Percentiles rank a stretch among this genome's conserved stretches.
phyloP scores from a whole-genome alignment of 108 stramenopile genomes.

The Thalassiosira profunda region DNA sequence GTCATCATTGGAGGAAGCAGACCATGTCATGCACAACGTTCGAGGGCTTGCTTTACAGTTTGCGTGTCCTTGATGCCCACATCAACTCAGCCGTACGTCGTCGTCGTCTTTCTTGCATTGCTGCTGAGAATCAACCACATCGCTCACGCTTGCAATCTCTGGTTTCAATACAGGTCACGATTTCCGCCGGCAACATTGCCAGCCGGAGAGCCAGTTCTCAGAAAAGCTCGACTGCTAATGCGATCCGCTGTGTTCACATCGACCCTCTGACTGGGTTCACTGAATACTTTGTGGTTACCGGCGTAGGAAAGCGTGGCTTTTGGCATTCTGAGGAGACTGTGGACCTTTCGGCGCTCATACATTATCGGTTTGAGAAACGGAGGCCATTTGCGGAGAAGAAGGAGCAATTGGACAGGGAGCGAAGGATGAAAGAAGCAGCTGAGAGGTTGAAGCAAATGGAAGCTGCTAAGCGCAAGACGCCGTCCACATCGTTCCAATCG shows the following conservation, averaged over 20 bases:
- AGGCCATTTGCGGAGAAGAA: not conserved
- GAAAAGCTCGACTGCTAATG: conserved; percentile 29
- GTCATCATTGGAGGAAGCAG: conserved; percentile 81
- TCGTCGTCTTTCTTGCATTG: conserved; percentile 1
- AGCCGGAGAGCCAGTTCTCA: conserved; percentile 15
- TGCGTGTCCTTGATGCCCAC: conserved; percentile 64
- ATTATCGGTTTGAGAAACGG: conserved; percentile 35
- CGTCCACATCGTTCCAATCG: not conserved
- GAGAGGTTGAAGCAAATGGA: no score
- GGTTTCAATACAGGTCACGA: conserved; percentile 17
- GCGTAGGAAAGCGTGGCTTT: conserved; percentile 45
- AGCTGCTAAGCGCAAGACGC: not conserved
- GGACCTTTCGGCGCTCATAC: conserved; percentile 52
- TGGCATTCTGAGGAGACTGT: conserved; percentile 60
- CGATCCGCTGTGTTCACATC: conserved; percentile 43
- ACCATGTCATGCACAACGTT: conserved; percentile 52
- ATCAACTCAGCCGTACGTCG: conserved; percentile 57
- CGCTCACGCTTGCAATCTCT: no score
- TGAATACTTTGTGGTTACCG: conserved; percentile 65
- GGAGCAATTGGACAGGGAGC: no score
- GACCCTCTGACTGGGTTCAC: conserved; percentile 57
- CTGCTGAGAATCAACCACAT: no score
- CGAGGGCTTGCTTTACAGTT: conserved; percentile 56
- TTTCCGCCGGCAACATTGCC: conserved; percentile 23
- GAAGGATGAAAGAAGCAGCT: no score